Conservation (phyloP, 2,329 filamentous ascomycete species). For the Calcarisporium arbuscula region DNA sequence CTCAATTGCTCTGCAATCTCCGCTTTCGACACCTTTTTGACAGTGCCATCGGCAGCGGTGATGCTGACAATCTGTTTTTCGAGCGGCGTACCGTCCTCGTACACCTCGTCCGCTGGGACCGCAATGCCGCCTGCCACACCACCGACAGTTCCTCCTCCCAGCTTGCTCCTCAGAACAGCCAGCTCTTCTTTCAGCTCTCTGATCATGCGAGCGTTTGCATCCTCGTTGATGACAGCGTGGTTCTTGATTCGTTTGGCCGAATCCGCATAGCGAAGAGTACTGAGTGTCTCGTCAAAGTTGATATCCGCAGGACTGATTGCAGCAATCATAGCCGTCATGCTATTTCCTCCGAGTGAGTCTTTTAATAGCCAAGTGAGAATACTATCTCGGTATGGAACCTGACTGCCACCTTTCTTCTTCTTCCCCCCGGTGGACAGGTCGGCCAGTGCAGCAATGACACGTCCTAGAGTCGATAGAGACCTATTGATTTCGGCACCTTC, state of each 20-base stretch:
- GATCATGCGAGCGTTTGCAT: slow-evolving; percentile 98
- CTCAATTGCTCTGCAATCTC: slow-evolving; percentile 95
- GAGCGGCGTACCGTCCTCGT: slow-evolving; percentile 83
- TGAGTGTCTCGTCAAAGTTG: slow-evolving; percentile 96
- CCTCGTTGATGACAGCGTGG: slow-evolving; percentile 97
- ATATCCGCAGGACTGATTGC: slow-evolving; percentile 97
- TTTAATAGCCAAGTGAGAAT: slow-evolving; percentile 95
- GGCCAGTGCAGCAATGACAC: slow-evolving; percentile 92
- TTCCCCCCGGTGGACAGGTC: slow-evolving; percentile 84
- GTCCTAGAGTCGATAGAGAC: slow-evolving; percentile 89
- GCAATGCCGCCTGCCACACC: slow-evolving; percentile 40
- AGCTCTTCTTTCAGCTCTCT: slow-evolving; percentile 95
- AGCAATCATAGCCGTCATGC: slow-evolving; percentile 99
- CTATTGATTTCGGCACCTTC: slow-evolving; percentile 98
- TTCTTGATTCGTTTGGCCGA: slow-evolving; percentile 99
- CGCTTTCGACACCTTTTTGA: slow-evolving; percentile 96
- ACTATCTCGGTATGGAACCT: slow-evolving; percentile 96
- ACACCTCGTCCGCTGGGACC: slow-evolving; percentile 68
- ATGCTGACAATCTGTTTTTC: slow-evolving; percentile 97
- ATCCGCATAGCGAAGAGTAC: slow-evolving; percentile 92
- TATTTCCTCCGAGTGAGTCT: slow-evolving; percentile 95
- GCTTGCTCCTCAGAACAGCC: slow-evolving; percentile 76
- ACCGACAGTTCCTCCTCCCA: slow-evolving; percentile 53
- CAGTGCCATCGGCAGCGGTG: slow-evolving; percentile 71
- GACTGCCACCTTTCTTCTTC: slow-evolving; percentile 60